phyloP scores from a whole-genome alignment of 2,329 filamentous ascomycete species.

The Aspergillus costaricaensis region DNA sequence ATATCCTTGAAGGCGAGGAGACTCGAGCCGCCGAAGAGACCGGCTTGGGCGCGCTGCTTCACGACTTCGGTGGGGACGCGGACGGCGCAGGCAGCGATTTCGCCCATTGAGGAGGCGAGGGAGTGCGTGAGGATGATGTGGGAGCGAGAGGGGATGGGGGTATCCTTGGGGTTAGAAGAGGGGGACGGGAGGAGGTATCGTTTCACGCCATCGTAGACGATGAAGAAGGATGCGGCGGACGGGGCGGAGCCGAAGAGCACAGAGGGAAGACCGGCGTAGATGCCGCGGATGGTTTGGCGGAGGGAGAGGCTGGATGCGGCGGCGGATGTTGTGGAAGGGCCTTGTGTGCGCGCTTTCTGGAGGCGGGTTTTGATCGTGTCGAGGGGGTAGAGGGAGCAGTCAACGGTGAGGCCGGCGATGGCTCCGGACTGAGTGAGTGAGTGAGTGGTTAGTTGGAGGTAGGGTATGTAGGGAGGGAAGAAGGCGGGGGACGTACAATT shows the following conservation, averaged over 20 bases:
- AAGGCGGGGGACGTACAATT: slow-evolving; percentile 29
- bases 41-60: slow-evolving; percentile 93
- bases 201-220: slow-evolving; percentile 83
- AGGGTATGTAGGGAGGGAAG: too few species aligned
- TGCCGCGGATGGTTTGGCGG: slow-evolving; percentile 83
- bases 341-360: slow-evolving; percentile 65
- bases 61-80: slow-evolving; percentile 94
- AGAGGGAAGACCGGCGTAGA: slow-evolving; percentile 89
- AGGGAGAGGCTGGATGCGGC: slow-evolving; percentile 65
- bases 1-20: slow-evolving; percentile 70
- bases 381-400: slow-evolving; percentile 94
- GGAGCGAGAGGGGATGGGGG: slow-evolving; percentile 31
- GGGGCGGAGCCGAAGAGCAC: slow-evolving; percentile 90
- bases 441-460: slow-evolving; percentile 8
- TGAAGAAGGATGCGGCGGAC: slow-evolving; percentile 95
- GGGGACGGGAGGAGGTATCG: slow-evolving; percentile 45
- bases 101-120: slow-evolving; percentile 79
- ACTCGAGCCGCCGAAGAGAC: slow-evolving; percentile 72
- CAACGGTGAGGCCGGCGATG: slow-evolving; percentile 90
- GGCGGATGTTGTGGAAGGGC: slow-evolving; percentile 52
- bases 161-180: slow-evolving; percentile 15
- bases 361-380: slow-evolving; percentile 98
- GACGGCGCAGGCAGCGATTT: slow-evolving; percentile 88
- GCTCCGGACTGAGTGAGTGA: slow-evolving; percentile 68
- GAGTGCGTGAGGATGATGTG: slow-evolving; percentile 66